Base-by-base conservation (phyloP, 805 yeast species). In the Lipomyces yamanashiensis region DNA sequence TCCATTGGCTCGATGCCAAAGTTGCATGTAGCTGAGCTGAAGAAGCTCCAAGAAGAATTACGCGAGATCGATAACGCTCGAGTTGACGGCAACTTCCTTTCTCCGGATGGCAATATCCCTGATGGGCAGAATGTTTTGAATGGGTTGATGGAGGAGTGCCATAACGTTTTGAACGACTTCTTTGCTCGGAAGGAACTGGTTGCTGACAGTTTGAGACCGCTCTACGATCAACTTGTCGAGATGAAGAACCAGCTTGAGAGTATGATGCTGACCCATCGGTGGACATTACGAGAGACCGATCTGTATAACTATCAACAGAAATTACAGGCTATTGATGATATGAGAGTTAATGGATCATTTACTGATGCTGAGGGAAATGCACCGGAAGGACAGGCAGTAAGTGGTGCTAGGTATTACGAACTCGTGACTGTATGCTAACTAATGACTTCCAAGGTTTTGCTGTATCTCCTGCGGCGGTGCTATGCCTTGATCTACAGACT, bases 201-300 rank as follows among this genome's bases (percentile, higher is more conserved):
- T 7, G 84, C 81, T 55, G 76, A 83, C 12, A 76, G 81, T 56
- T 80, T 89, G 59, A 78, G 80, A 55, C 84, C 84, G 17, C 80
- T 89, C 36, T 92, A 89, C 76, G 81, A 84, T 54, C 81, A 84
- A 63, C 79, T 95, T 68, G 78, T 84, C 37, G 84, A 82, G 51
- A 81, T 91, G 70, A 90, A 91, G 74, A 81, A 85, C 28, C 87
- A 87, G 19, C 81, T 95, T 65, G 97, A 90, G 70, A 90, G 90
- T 69, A 79, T 95, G 67, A 81, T 93, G 71, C 85, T 95, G 51
- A 95, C 99, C 2, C 87, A 97, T 76, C 84, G 99, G 75, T 95
- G 99, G 99, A 93, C 98, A 1, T 80, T 95, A 78, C 85, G 99
- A 73, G 97, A 92, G 72, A 95, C 99, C 0, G 99, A 95, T 77